phyloP scores from a whole-genome alignment of 2,329 filamentous ascomycete species.

The Teratosphaeria zuluensis region DNA sequence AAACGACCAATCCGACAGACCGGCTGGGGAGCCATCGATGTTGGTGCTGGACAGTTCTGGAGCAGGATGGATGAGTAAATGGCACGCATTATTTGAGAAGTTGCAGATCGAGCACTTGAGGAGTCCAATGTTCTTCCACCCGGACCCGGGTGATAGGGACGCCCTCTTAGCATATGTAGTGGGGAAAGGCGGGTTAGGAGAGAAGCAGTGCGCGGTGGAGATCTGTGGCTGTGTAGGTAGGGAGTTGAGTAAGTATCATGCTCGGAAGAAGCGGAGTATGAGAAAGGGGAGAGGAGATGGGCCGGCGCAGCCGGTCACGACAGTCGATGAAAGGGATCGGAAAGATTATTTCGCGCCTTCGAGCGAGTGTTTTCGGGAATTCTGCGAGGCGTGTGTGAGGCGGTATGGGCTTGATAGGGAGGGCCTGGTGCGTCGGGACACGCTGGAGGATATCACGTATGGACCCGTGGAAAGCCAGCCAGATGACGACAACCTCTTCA shows the following conservation, averaged over 20 bases:
- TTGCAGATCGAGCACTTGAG: constrained; percentile 63
- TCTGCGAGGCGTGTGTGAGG: constrained; percentile 31
- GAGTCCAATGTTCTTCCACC: constrained; percentile 76
- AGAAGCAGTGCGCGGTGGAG: constrained; percentile 47
- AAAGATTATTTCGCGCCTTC: constrained; percentile 39
- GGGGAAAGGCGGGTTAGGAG: constrained; percentile 47
- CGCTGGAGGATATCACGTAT: constrained; percentile 53
- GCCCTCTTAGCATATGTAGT: constrained; percentile 61
- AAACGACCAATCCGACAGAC: not conserved
- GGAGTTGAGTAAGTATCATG: constrained; percentile 66
- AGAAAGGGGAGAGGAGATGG: not conserved
- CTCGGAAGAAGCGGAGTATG: constrained; percentile 50
- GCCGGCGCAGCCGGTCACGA: not conserved
- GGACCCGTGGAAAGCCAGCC: constrained; percentile 35
- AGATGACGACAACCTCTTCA: constrained; percentile 49
- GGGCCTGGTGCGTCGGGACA: constrained; percentile 49
- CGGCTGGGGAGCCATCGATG: constrained; percentile 32
- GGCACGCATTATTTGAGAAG: constrained; percentile 59
- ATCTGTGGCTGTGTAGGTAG: constrained; percentile 67
- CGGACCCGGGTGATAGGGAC: constrained; percentile 67
- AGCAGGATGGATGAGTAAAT: constrained; percentile 57
- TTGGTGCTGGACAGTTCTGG: constrained; percentile 59
- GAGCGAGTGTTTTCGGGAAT: constrained; percentile 30
- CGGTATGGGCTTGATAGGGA: constrained; percentile 39
- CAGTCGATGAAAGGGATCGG: constrained; percentile 36